phyloP scores from a whole-genome alignment of 371 early-diverging fungal species.

The Mucor mucedo region DNA sequence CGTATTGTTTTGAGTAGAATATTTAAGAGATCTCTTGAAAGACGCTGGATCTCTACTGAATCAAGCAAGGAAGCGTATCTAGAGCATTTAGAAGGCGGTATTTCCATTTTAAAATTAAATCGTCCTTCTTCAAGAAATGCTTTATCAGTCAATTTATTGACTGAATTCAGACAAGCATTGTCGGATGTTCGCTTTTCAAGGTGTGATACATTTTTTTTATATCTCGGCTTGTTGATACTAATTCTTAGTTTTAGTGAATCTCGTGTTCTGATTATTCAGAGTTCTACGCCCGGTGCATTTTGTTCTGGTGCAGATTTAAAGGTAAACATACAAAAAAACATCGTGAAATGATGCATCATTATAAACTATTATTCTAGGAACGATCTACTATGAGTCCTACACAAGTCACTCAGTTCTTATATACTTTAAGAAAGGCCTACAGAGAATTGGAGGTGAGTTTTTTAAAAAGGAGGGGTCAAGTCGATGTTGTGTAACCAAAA shows the following conservation, averaged over 20 bases:
- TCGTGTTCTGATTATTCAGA: conserved; percentile 85
- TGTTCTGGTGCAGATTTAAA: conserved; percentile 98
- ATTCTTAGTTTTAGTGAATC: conserved; percentile 44
- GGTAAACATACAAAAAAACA: conserved; percentile 42
- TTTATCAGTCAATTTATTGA: conserved; percentile 78
- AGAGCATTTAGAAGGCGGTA: conserved; percentile 74
- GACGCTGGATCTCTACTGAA: conserved; percentile 16
- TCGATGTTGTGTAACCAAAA: background rate
- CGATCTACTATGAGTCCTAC: conserved; percentile 81
- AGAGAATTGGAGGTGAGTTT: conserved; percentile 76
- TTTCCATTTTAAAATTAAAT: conserved; percentile 82
- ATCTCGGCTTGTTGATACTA: too few species aligned
- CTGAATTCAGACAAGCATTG: conserved; percentile 73
- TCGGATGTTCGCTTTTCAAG: conserved; percentile 70
- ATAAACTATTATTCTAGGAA: conserved; percentile 58
- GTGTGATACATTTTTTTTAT: conserved; percentile 19
- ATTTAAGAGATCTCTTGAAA: background rate
- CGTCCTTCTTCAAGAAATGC: conserved; percentile 92
- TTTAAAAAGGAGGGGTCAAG: background rate
- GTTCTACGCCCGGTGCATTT: conserved; percentile 85
- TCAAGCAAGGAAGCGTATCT: conserved; percentile 63
- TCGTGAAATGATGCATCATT: background rate
- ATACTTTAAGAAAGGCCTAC: conserved; percentile 78
- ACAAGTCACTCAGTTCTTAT: conserved; percentile 88
- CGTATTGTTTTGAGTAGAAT: background rate